These are phyloP conservation scores for Zangia roseola DNA, from an alignment of 768 basidiomycete genomes.

Conservation along the genomic window DNA sequence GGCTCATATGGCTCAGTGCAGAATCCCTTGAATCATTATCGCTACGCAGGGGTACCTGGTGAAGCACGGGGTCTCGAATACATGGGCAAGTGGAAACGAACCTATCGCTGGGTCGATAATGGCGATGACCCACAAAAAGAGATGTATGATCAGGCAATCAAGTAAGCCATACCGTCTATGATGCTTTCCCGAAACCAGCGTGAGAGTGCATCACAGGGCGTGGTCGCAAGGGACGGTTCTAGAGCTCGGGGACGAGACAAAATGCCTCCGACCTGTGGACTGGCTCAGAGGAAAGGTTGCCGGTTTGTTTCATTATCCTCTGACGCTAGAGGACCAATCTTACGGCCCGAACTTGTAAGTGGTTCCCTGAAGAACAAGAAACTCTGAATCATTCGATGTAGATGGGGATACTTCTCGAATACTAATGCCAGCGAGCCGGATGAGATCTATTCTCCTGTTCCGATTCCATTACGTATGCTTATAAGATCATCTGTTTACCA, in stretches of 20 bases:
- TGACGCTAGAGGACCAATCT: constrained; percentile 5
- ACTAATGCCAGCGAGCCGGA: neutral
- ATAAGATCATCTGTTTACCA: neutral
- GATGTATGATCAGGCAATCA: constrained; percentile 7
- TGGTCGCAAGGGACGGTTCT: neutral
- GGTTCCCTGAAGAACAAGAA: neutral
- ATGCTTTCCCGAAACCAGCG: too few relatives aligned
- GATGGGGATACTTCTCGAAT: constrained; percentile 21
- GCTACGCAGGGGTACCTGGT: neutral
- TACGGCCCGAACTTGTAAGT: constrained; percentile 20
- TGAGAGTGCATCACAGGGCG: constrained; percentile 1
- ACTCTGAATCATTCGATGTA: neutral
- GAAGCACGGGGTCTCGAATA: neutral
- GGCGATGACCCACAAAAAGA: constrained; percentile 3
- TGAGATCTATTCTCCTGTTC: constrained; percentile 1
- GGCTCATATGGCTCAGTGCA: neutral
- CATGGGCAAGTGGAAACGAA: neutral
- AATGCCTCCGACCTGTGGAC: neutral
- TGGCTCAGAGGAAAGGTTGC: constrained; percentile 19
- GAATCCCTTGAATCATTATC: neutral
- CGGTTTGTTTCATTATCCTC: constrained; percentile 14
- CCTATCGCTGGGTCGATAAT: constrained; percentile 14
- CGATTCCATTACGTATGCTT: constrained; percentile 2
- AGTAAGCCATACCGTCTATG: constrained; percentile 4
- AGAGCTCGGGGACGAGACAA: neutral